These are phyloP conservation scores for Metschnikowia henanensis DNA, from an alignment of 805 yeast genomes.

Conservation along the genomic window DNA sequence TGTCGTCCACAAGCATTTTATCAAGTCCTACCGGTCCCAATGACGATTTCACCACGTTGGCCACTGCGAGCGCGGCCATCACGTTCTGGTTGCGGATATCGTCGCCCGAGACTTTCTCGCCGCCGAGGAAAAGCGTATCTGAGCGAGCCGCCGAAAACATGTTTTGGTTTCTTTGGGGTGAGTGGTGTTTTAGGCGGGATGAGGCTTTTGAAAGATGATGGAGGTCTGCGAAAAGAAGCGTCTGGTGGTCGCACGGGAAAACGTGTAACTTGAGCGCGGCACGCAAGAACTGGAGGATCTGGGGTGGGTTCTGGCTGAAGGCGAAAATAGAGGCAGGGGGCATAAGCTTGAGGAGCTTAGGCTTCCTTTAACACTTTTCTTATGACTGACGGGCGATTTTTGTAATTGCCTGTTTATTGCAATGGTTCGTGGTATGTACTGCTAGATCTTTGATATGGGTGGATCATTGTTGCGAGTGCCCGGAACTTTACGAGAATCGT, in stretches of 20 bases:
- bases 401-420: too few relatives aligned
- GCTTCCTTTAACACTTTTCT: too few relatives aligned
- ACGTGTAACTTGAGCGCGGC: constrained; percentile 1
- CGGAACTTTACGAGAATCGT: too few relatives aligned
- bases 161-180: constrained; percentile 7
- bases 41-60: constrained; percentile 91
- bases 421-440: too few relatives aligned
- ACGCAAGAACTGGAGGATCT: neutral
- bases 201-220: constrained; percentile 2
- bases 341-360: too few relatives aligned
- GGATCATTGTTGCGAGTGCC: too few relatives aligned
- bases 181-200: constrained; percentile 2
- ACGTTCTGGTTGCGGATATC: constrained; percentile 97
- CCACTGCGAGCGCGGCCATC: constrained; percentile 97
- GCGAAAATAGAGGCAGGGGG: too few relatives aligned
- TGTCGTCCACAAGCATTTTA: constrained; percentile 80
- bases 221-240: neutral
- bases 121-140: constrained; percentile 92
- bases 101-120: constrained; percentile 93
- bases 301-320: too few relatives aligned
- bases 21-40: constrained; percentile 99
- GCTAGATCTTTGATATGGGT: too few relatives aligned
- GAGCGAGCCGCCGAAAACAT: constrained; percentile 82
- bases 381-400: too few relatives aligned
- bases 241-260: neutral